Evolutionary conservation across 306 rosid species (phyloP), one percentile per base, ranked within the genome.

Genomic region (Prunus davidiana): DNA sequence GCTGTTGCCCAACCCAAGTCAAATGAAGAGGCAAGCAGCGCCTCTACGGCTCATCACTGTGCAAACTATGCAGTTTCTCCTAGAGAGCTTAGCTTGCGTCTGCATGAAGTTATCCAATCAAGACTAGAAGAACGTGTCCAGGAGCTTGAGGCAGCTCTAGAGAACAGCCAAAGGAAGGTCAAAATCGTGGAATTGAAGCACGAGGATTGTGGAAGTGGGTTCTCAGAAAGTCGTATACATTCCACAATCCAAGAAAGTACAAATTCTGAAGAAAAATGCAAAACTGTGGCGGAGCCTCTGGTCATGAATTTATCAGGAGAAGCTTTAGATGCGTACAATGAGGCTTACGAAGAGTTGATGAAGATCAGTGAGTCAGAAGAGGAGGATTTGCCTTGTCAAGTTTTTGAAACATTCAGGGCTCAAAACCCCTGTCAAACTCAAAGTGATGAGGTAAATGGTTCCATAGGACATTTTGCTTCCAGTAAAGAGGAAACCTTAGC

Each of bases 41-140:
- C 80, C 61, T 69, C 85, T 16, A 80, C 85, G 3, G 71, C 83
- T n/a, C 50, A 47, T 66, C 82, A 87, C 70, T 83, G 84, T 22
- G 86, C 76, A 30, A 84, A 89, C 82, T 86, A 84, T 82, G 89
- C 89, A 38, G 96, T 93, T 74, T 88, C 92, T n/a, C 91, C 98
- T 16, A 76, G 77, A 67, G 92, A 88, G 84, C 86, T 93, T 69
- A 88, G 82, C 67, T 50, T 93, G 74, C 89, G 89, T 25, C 83
- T 93, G 76, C 97, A 93, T 28, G 90, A 88, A 80, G 84, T 93
- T 62, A 86, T 91, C 62, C 89, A 91, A 85, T 86, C 87, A 28
- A 86, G 93, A 51, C 93, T 93, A 0, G 89, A 89, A 83, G 83
- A 85, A 27, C 96, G 85, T 41, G 88, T 89, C 24, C 72, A 87